phyloP scores from a whole-genome alignment of 2,329 filamentous ascomycete genomes.

The Aspergillus costaricaensis region DNA sequence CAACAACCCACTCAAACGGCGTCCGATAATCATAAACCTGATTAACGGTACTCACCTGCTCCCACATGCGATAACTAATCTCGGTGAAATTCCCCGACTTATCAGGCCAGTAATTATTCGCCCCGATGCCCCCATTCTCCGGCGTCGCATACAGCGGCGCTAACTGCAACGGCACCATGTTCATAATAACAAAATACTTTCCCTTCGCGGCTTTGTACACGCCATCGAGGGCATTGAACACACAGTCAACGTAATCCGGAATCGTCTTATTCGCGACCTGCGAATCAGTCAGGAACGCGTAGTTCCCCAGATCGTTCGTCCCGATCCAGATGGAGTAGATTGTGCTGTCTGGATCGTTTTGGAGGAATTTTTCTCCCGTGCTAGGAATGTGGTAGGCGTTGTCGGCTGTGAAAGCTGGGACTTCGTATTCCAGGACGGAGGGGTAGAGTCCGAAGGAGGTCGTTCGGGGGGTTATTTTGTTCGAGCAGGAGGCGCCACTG shows the following conservation, averaged over 20 bases:
- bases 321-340: conserved; percentile 80
- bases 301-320: conserved; percentile 72
- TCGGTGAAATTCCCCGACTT: conserved; percentile 54
- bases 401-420: conserved; percentile 47
- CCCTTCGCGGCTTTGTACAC: conserved; percentile 66
- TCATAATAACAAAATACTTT: conserved; percentile 71
- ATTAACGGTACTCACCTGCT: conserved; percentile 55
- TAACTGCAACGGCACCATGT: conserved; percentile 67
- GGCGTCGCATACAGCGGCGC: conserved; percentile 65
- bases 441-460: conserved; percentile 59
- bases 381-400: conserved; percentile 20
- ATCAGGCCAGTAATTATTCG: conserved; percentile 51
- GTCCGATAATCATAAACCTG: conserved; percentile 55
- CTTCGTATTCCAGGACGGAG: conserved; percentile 62
- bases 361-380: conserved; percentile 34
- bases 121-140: conserved; percentile 46
- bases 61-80: conserved; percentile 54
- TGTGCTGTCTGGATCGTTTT: conserved; percentile 58
- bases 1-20: conserved; percentile 48
- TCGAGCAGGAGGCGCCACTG: conserved; percentile 70
- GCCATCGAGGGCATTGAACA: conserved; percentile 63
- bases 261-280: conserved; percentile 63
- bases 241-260: conserved; percentile 66
- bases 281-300: conserved; percentile 66
- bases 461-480: conserved; percentile 63